phyloP scores from a whole-genome alignment of 306 rosid species.

The Lathyrus aphaca region DNA sequence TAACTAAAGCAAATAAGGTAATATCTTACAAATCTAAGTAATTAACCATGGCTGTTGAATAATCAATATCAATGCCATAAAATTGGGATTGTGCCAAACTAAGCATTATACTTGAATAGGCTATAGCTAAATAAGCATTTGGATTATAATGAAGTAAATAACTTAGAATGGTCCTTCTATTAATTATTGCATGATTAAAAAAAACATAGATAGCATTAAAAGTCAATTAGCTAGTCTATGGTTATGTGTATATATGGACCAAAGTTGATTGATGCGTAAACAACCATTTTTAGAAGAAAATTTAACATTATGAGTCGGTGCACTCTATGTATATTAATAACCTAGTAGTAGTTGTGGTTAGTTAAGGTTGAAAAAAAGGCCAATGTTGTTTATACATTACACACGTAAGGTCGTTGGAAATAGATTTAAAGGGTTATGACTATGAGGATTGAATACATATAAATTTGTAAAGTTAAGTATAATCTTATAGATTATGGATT shows the following conservation, averaged over 20 bases:
- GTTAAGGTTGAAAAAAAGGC: slow-evolving; percentile 32
- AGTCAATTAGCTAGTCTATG: slow-evolving; percentile 46
- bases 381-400: slow-evolving; percentile 27
- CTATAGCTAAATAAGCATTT: not conserved
- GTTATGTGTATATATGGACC: slow-evolving; percentile 30
- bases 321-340: slow-evolving; percentile 25
- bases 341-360: slow-evolving; percentile 40
- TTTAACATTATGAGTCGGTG: slow-evolving; percentile 33
- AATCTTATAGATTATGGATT: slow-evolving; percentile 34
- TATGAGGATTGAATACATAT: slow-evolving; percentile 38
- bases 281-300: slow-evolving; percentile 30
- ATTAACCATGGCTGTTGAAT: not conserved
- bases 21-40: slow-evolving; percentile 39
- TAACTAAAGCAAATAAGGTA: slow-evolving; percentile 32
- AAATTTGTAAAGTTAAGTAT: slow-evolving; percentile 11
- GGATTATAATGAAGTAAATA: slow-evolving; percentile 28
- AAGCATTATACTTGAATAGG: slow-evolving; percentile 1
- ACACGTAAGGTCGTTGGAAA: slow-evolving; percentile 48
- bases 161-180: slow-evolving; percentile 44
- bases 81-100: slow-evolving; percentile 33
- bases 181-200: slow-evolving; percentile 29
- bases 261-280: slow-evolving; percentile 23
- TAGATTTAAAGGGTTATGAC: slow-evolving; percentile 40
- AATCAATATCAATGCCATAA: slow-evolving; percentile 2
- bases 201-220: slow-evolving; percentile 31